Conservation (phyloP, 2,329 filamentous ascomycete species). For the Pseudocercospora crystallina region DNA sequence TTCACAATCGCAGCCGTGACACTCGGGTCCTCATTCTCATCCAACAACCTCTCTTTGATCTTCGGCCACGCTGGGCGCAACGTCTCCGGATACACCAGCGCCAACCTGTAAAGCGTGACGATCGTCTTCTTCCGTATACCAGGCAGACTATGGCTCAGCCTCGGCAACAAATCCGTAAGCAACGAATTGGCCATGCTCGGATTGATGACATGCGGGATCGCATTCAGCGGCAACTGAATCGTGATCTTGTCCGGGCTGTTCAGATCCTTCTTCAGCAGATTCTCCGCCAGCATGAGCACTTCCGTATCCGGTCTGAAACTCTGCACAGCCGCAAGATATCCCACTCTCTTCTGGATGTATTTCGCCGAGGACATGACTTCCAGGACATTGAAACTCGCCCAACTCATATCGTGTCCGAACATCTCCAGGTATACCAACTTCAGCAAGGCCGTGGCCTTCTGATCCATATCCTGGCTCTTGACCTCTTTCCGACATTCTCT, state of each 20-base stretch:
- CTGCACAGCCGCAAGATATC: conserved; percentile 92
- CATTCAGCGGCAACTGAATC: conserved; percentile 81
- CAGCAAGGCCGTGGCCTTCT: conserved; percentile 92
- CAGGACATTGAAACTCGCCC: conserved; percentile 96
- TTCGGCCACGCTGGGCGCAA: conserved; percentile 92
- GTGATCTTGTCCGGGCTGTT: conserved; percentile 69
- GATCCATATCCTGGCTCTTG: conserved; percentile 90
- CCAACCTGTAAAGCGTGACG: conserved; percentile 88
- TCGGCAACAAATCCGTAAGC: conserved; percentile 79
- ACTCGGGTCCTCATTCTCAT: conserved; percentile 83
- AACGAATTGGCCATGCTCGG: conserved; percentile 88
- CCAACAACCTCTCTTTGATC: conserved; percentile 90
- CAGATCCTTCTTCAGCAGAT: conserved; percentile 93
- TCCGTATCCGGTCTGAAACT: conserved; percentile 95
- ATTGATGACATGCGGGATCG: conserved; percentile 93
- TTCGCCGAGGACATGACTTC: conserved; percentile 98
- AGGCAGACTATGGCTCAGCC: conserved; percentile 81
- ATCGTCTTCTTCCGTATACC: conserved; percentile 93
- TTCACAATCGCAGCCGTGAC: conserved; percentile 96
- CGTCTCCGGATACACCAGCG: conserved; percentile 94
- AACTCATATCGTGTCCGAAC: conserved; percentile 99
- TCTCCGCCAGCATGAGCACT: conserved; percentile 95
- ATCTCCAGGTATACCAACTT: conserved; percentile 98
- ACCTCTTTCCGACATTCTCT: conserved; percentile 96
- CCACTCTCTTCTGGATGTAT: conserved; percentile 91